Conservation (phyloP, 2,329 filamentous ascomycete genomes). For the Colletotrichum sp. region DNA sequence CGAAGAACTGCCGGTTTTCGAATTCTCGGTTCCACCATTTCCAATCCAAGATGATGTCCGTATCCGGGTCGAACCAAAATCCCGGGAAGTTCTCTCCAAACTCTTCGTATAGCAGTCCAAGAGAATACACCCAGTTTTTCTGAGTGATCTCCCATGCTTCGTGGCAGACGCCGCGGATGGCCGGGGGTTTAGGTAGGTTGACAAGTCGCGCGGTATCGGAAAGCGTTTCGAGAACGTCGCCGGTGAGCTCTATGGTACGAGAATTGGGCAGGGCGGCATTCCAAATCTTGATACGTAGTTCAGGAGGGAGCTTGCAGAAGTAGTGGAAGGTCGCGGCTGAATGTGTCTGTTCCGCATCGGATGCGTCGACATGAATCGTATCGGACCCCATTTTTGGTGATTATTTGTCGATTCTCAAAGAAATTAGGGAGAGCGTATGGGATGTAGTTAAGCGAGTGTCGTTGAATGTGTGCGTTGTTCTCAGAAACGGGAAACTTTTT, state of each 20-base stretch:
- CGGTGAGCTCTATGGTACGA: slow-evolving; percentile 4
- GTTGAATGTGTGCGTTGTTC: neutral
- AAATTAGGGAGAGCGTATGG: neutral
- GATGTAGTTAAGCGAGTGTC: neutral
- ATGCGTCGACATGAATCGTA: neutral
- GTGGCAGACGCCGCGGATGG: neutral
- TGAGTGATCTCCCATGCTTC: neutral
- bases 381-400: neutral
- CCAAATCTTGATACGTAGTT: slow-evolving; percentile 23
- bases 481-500: neutral
- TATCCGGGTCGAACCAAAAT: neutral
- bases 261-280: slow-evolving; percentile 10
- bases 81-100: neutral
- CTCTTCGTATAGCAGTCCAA: neutral
- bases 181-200: neutral
- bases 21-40: neutral
- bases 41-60: neutral
- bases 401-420: neutral
- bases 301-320: slow-evolving; percentile 10
- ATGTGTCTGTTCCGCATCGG: neutral
- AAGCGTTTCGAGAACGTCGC: neutral
- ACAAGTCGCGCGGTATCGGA: neutral
- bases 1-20: neutral
- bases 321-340: neutral
- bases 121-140: neutral